Evolutionary conservation across 306 rosid genomes (phyloP).

Genomic region (Pyrus communis): DNA sequence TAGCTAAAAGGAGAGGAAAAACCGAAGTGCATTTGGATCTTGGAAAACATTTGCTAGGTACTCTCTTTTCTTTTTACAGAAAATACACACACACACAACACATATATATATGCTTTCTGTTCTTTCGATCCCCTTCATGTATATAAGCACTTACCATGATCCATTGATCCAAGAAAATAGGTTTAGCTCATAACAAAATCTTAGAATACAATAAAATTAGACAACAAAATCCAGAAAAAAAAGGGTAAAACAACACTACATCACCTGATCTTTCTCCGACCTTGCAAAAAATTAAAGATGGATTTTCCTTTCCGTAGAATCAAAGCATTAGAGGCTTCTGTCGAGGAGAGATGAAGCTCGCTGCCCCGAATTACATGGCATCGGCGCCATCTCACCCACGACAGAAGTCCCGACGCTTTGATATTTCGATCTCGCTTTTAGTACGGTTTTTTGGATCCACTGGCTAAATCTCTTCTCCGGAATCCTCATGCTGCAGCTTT

Average conservation of each 20-base stretch:
- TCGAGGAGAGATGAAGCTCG: slow-evolving; percentile 40
- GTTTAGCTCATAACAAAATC: background rate
- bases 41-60: background rate
- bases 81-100: too few relatives aligned
- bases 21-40: background rate
- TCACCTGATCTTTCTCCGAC: background rate
- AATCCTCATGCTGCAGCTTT: too few relatives aligned
- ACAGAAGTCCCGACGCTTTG: slow-evolving; percentile 8
- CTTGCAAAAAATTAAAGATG: background rate
- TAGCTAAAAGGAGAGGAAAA: background rate
- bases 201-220: too few relatives aligned
- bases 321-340: slow-evolving; percentile 31
- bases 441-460: too few relatives aligned
- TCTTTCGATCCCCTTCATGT: background rate
- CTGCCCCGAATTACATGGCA: background rate
- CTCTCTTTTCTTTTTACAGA: background rate
- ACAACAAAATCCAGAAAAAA: too few relatives aligned
- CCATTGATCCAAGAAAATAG: background rate
- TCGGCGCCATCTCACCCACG: slow-evolving; percentile 25
- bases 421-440: background rate
- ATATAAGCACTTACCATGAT: too few relatives aligned
- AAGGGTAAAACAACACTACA: background rate
- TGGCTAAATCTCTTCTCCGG: too few relatives aligned
- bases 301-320: background rate
- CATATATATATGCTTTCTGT: background rate